Conservation (phyloP, 306 rosid genomes). For the Calophaca sinica region DNA sequence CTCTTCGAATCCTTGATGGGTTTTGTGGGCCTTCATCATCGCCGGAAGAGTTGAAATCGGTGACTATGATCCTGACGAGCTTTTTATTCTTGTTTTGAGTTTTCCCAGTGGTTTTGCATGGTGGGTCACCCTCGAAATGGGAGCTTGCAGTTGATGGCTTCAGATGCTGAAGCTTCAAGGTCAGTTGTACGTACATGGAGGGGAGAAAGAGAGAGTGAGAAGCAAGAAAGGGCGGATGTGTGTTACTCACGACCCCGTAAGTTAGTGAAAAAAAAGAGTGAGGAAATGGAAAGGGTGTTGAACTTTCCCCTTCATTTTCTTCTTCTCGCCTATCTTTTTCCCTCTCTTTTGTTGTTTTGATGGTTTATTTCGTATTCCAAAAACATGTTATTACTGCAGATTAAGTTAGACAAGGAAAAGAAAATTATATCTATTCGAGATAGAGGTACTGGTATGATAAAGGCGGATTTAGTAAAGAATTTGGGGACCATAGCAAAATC, state of each 20-base stretch:
- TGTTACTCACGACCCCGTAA: background rate
- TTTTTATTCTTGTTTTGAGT: slow-evolving; percentile 31
- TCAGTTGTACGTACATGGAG: slow-evolving; percentile 40
- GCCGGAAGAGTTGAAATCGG: slow-evolving; percentile 77
- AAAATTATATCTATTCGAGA: too few relatives aligned
- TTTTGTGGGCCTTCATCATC: slow-evolving; percentile 56
- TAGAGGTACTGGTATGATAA: too few relatives aligned
- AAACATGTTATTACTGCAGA: too few relatives aligned
- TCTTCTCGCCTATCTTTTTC: too few relatives aligned
- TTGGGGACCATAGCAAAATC: too few relatives aligned
- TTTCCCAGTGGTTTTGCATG: slow-evolving; percentile 37
- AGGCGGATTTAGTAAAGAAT: too few relatives aligned
- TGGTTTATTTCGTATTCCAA: too few relatives aligned
- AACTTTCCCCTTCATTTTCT: too few relatives aligned
- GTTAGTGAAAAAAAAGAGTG: background rate
- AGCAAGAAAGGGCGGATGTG: background rate
- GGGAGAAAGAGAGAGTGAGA: background rate
- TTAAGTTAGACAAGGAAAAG: too few relatives aligned
- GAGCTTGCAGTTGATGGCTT: slow-evolving; percentile 33
- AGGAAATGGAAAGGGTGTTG: background rate
- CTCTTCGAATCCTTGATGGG: background rate
- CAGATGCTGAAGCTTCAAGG: slow-evolving; percentile 24
- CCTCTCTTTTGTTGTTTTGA: too few relatives aligned
- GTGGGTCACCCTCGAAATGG: slow-evolving; percentile 38
- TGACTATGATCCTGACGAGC: slow-evolving; percentile 76